Base-by-base conservation (phyloP, 2,329 filamentous ascomycete species). In the Pseudopyricularia javanii region DNA sequence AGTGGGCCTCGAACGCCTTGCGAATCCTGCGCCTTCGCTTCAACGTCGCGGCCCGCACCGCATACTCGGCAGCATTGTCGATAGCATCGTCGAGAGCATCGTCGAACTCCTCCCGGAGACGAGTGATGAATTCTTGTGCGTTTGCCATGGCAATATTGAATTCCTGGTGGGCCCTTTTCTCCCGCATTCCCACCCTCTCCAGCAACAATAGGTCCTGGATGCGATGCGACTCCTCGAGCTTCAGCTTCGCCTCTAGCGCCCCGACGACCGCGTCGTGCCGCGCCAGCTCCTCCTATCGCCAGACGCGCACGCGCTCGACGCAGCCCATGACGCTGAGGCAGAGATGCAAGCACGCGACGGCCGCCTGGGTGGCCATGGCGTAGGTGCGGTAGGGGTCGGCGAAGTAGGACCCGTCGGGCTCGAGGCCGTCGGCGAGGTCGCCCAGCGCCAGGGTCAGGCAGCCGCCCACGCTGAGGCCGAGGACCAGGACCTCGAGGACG, bases 381-480 rank as follows among this genome's bases (percentile, higher is more conserved):
- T 52, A 52, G 20, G 32, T 52, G 11, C 50, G 34, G 32, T 52
- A 52, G 3, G 50, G 50, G 32, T 52, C 50, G 35, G 50, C 50
- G 20, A 32, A 14, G 37, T 52, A 52, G 11, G 37, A 30, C 15
- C 50, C 50, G 12, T 45, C 28, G n/a, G 32, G 32, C 26, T 24
- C 15, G 7, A 28, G 17, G 28, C 50, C 28, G n/a, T 52, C 35
- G 35, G 50, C 50, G 5, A 52, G 50, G 26, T 52, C 50, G 24
- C 26, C 50, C 12, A 52, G 26, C 15, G 37, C 37, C 9, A 52
- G 50, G 24, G 37, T 45, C 15, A 52, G 24, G 50, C 50, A 52
- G 35, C 35, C 50, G 50, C 33, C 33, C 15, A 52, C 30, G 37
- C 43, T 30, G 8, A 52, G 37, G 37, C 50, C 50, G 11, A 52